Percentiles rank a stretch among this genome's conserved stretches.
Evolutionary conservation across 2,329 filamentous ascomycete genomes (phyloP).

Genomic region (Monilinia polystroma): DNA sequence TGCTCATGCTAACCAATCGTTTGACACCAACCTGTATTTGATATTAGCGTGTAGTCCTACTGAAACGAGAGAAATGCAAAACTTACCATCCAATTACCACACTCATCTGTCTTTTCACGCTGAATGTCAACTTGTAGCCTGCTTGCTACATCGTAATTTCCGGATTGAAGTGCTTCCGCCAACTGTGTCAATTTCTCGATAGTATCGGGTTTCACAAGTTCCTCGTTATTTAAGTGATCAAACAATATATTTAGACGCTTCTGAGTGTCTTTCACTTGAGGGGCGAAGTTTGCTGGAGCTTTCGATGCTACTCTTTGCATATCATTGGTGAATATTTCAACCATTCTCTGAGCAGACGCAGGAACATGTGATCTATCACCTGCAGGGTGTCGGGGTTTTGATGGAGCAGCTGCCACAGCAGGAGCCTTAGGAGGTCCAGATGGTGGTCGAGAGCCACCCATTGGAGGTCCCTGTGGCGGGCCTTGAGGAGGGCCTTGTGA

Average conservation of each 20-base stretch:
- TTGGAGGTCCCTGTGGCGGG: slow-evolving; percentile 41
- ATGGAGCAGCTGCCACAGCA: slow-evolving; percentile 44
- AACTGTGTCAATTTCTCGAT: slow-evolving; percentile 65
- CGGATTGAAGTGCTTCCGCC: slow-evolving; percentile 63
- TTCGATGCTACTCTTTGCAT: slow-evolving; percentile 85
- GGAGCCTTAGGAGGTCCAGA: slow-evolving; percentile 38
- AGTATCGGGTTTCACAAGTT: slow-evolving; percentile 79
- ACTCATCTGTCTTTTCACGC: slow-evolving; percentile 74
- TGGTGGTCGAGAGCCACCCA: slow-evolving; percentile 47
- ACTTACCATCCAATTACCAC: slow-evolving; percentile 84
- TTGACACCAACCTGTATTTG: slow-evolving; percentile 68
- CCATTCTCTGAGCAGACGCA: slow-evolving; percentile 69
- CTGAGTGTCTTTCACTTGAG: slow-evolving; percentile 90
- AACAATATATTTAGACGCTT: slow-evolving; percentile 93
- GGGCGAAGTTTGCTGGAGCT: slow-evolving; percentile 81
- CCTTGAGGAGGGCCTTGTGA: slow-evolving; percentile 46
- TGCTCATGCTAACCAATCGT: slow-evolving; percentile 76
- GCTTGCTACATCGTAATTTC: slow-evolving; percentile 67
- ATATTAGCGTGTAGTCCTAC: slow-evolving; percentile 44
- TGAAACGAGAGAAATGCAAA: neutral
- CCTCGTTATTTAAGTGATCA: slow-evolving; percentile 94
- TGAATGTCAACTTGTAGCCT: slow-evolving; percentile 73
- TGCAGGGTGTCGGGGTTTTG: slow-evolving; percentile 68
- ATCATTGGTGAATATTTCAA: slow-evolving; percentile 76
- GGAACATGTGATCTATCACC: slow-evolving; percentile 93